Evolutionary conservation across 2,329 filamentous ascomycete genomes (phyloP).

Genomic region (Escovopsis sp.): DNA sequence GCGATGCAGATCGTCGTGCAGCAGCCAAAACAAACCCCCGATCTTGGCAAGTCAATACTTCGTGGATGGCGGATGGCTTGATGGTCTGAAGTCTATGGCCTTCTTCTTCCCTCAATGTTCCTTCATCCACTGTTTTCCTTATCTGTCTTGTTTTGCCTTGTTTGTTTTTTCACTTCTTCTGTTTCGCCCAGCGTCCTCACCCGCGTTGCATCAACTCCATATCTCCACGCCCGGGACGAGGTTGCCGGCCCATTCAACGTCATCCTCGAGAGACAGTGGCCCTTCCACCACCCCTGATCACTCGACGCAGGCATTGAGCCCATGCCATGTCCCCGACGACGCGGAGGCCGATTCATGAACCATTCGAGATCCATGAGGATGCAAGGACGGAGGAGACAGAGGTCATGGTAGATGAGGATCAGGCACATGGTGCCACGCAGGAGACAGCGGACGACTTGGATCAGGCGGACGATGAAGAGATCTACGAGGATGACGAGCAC

Average conservation of each 20-base stretch:
- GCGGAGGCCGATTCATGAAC: conserved; percentile 17
- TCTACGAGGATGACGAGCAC: conserved; percentile 11
- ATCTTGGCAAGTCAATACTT: too few species aligned
- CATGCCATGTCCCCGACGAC: conserved; percentile 2
- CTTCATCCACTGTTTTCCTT: too few species aligned
- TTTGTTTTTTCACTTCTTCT: too few species aligned
- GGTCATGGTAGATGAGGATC: conserved; percentile 30
- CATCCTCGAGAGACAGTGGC: neutral
- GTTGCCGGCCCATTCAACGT: too few species aligned
- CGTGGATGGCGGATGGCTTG: too few species aligned
- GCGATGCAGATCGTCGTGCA: neutral
- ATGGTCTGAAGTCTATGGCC: too few species aligned
- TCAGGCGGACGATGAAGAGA: conserved; percentile 14
- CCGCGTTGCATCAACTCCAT: too few species aligned
- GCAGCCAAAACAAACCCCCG: too few species aligned
- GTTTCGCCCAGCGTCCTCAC: too few species aligned
- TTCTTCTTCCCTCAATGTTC: conserved; percentile 2
- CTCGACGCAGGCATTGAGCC: neutral
- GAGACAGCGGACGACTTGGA: conserved; percentile 11
- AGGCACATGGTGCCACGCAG: conserved; percentile 13
- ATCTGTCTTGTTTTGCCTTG: too few species aligned
- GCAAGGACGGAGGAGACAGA: conserved; percentile 33
- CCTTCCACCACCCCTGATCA: neutral
- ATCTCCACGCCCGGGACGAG: too few species aligned
- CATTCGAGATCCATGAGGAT: conserved; percentile 36